Evolutionary conservation across 140 eudicot species (phyloP).

Genomic region (Erigeron philadelphicus): DNA sequence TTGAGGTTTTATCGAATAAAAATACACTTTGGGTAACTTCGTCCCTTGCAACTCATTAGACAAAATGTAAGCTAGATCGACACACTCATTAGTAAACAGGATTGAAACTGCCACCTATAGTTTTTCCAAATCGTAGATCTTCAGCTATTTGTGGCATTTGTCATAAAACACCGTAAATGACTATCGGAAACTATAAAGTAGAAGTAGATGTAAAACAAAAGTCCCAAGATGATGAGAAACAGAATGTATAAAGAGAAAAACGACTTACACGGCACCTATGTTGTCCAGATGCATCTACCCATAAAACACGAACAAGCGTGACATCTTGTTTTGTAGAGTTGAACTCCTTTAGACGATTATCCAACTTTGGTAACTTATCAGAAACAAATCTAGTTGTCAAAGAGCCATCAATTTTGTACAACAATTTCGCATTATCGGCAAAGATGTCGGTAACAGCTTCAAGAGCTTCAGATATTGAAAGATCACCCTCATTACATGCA

Average conservation of each 20-base stretch:
- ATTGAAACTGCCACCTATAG: neutral
- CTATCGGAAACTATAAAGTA: neutral
- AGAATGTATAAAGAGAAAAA: constrained; percentile 3
- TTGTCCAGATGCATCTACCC: constrained; percentile 97
- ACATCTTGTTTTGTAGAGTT: constrained; percentile 36
- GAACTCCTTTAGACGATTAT: constrained; percentile 21
- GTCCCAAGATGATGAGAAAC: neutral
- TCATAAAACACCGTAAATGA: neutral
- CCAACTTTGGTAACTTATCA: constrained; percentile 25
- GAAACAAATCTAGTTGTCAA: constrained; percentile 30
- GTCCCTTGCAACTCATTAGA: neutral
- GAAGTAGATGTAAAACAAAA: neutral
- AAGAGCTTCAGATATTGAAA: constrained; percentile 71
- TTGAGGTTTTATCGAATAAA: neutral
- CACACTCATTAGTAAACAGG: neutral
- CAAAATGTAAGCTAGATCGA: too few relatives aligned
- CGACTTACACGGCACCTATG: constrained; percentile 85
- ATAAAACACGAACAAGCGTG: constrained; percentile 65
- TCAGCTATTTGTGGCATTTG: neutral
- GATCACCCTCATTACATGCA: constrained; percentile 78
- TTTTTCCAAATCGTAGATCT: neutral
- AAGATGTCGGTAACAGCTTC: constrained; percentile 73
- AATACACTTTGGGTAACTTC: neutral
- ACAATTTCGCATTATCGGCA: constrained; percentile 58
- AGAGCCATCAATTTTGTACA: constrained; percentile 53